These are phyloP conservation scores for Leishmania lainsoni DNA, from an alignment of 208 protist species.

Conservation along the genomic window DNA sequence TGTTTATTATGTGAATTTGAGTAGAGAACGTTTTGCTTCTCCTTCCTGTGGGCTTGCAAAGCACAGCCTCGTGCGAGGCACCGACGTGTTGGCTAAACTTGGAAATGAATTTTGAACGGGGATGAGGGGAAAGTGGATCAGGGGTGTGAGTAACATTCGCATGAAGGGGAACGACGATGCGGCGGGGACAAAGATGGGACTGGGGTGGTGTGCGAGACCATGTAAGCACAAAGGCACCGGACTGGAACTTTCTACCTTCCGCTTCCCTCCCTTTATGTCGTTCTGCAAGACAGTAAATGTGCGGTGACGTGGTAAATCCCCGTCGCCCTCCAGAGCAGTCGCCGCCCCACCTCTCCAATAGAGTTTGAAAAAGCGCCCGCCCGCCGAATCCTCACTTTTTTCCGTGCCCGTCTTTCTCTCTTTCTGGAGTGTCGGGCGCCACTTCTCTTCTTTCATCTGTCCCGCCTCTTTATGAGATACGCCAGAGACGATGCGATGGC, in stretches of 20 bases:
- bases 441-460: neutral
- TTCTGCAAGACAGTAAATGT: neutral
- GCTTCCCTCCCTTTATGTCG: neutral
- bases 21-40: no score
- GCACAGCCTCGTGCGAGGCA: no score
- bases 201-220: neutral
- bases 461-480: neutral
- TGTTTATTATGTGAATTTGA: no score
- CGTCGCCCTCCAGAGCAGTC: neutral
- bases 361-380: neutral
- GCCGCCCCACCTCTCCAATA: neutral
- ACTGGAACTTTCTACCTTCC: neutral
- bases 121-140: no score
- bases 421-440: neutral
- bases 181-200: neutral
- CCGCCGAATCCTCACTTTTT: neutral
- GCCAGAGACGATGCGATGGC: neutral
- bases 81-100: no score
- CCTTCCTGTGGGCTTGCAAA: no score
- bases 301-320: neutral
- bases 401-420: neutral
- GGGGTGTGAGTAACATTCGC: neutral
- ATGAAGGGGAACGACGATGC: neutral
- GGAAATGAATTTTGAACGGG: no score
- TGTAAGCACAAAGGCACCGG: neutral